Base-by-base conservation (phyloP, 2,329 filamentous ascomycete genomes). In the Sphaerulina musiva region DNA sequence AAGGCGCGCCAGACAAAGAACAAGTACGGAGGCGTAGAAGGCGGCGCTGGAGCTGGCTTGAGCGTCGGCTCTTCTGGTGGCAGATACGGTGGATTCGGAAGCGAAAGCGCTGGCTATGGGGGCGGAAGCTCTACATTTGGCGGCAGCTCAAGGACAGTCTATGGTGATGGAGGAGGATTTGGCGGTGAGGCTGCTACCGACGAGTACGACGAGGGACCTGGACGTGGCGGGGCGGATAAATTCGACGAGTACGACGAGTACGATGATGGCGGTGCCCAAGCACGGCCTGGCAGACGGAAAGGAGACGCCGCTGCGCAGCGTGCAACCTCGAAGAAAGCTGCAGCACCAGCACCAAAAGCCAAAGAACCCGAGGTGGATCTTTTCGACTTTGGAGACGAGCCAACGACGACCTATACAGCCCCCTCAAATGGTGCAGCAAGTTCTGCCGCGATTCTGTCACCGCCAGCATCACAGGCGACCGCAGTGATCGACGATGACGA, bases 201-300 rank as follows among this genome's bases (percentile, higher is more conserved):
- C 12, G 66, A 73, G 38, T 72, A 74, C 32, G 70, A 89, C 48
- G 95, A 86, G 73, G 79, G 55, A 84, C 88, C 62, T 73, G 78
- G 20, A 74, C 81, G 55, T 77, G 76, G 63, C 76, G 84, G 54
- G 76, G 79, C 52, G 75, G 78, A 66, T 76, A 83, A 85, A 60
- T 98, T 96, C 64, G 92, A 97, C 64, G 93, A 96, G 72, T 98
- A 98, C 66, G 91, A 98, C 68, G 93, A 98, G 72, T 92, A 86
- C 66, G 92, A 97, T 53, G 93, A 95, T 65, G 89, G 80, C 40
- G 77, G 79, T 46, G 73, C 73, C 47, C 60, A 64, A 42, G 70
- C 77, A 48, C 74, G 80, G 55, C 73, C 81, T 23, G 74, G 76
- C 34, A 76, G 76, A 62, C 74, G 78, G 64, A 81, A 77, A 68